These are phyloP conservation scores for Leccinum longicurvipes DNA, from an alignment of 768 basidiomycete species.

Conservation along the genomic window DNA sequence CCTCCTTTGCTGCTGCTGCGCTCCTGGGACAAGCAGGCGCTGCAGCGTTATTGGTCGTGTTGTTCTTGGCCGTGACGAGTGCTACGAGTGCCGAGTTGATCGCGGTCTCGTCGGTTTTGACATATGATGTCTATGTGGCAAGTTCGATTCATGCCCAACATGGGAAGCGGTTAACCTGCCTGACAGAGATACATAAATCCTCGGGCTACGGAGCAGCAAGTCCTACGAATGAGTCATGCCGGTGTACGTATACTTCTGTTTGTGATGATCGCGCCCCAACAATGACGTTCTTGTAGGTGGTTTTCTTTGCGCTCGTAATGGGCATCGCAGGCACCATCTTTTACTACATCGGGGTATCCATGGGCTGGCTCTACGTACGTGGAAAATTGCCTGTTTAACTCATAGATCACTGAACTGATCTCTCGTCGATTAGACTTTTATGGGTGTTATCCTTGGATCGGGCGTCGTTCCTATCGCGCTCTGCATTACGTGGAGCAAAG, in stretches of 20 bases:
- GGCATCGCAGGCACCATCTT: conserved; percentile 83
- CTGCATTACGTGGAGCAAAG: conserved; percentile 79
- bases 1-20: conserved; percentile 79
- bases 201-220: conserved; percentile 68
- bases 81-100: conserved; percentile 90
- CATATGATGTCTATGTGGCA: conserved; percentile 84
- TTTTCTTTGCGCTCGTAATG: conserved; percentile 70
- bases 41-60: conserved; percentile 69
- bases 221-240: conserved; percentile 63
- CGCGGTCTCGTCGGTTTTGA: conserved; percentile 79
- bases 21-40: conserved; percentile 81
- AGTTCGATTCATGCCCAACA: neutral
- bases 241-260: conserved; percentile 42
- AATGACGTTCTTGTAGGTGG: conserved; percentile 43
- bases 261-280: neutral
- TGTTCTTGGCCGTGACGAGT: conserved; percentile 85
- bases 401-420: neutral
- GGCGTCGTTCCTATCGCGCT: conserved; percentile 86
- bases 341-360: conserved; percentile 85
- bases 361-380: conserved; percentile 91
- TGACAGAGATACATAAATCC: conserved; percentile 75
- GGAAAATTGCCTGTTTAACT: neutral
- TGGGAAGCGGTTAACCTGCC: neutral
- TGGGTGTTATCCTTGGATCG: conserved; percentile 83
- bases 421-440: conserved; percentile 58